Evolutionary conservation across 768 basidiomycete species (phyloP).

Genomic region (Nidularia pulvinata): DNA sequence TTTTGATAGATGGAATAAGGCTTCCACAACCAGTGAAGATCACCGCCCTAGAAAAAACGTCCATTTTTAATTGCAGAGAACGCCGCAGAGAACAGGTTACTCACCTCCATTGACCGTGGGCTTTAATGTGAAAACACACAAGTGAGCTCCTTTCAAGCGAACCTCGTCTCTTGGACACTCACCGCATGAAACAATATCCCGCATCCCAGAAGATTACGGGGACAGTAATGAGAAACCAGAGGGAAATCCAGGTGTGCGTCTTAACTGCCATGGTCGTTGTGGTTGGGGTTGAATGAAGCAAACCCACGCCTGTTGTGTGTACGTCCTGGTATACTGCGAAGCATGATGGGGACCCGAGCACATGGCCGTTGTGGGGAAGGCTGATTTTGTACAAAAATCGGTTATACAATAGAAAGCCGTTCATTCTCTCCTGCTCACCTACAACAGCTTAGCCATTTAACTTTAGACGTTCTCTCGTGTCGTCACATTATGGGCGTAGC

Average conservation of each 20-base stretch:
- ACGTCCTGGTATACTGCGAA: background rate
- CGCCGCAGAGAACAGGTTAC: background rate
- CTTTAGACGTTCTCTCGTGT: too few species aligned
- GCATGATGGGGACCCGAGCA: background rate
- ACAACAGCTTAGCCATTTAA: too few species aligned
- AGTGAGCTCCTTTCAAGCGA: background rate
- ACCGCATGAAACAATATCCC: slow-evolving; percentile 83
- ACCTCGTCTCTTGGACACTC: slow-evolving; percentile 11
- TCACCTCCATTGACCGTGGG: slow-evolving; percentile 76
- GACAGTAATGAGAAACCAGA: slow-evolving; percentile 68
- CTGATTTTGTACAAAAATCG: too few species aligned
- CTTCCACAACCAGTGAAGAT: slow-evolving; percentile 91
- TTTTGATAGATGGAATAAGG: slow-evolving; percentile 81
- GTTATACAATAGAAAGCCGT: too few species aligned
- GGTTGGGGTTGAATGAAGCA: background rate
- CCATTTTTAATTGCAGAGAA: background rate
- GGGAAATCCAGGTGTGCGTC: slow-evolving; percentile 55
- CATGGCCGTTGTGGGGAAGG: too few species aligned
- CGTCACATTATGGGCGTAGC: too few species aligned
- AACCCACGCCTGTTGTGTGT: background rate
- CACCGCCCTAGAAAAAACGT: slow-evolving; percentile 58
- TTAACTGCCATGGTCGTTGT: slow-evolving; percentile 41
- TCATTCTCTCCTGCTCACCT: too few species aligned
- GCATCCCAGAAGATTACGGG: slow-evolving; percentile 81
- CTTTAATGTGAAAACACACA: slow-evolving; percentile 29